Base-by-base conservation (phyloP, 75 land plant genomes). In the Cunninghamia lanceolata region DNA sequence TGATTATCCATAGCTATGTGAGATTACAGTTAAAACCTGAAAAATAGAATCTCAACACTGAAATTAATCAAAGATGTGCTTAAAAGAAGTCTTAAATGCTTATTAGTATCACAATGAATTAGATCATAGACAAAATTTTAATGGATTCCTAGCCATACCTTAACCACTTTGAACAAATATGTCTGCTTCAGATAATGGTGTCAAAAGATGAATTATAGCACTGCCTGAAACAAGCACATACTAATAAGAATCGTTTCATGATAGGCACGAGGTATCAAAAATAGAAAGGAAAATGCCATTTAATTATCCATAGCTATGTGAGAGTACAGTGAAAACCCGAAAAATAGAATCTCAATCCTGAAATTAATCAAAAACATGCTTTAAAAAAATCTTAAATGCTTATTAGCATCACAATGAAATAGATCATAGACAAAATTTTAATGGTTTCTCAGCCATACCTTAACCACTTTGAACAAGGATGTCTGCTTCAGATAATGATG, bases 1-100 rank as follows among this genome's bases (percentile, higher is more conserved):
- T 74, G 35, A 9, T 74, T 74, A 74, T 74, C 77, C 77, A 10
- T 77, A 77, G 80, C n/a, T 40, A 21, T 77, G 43, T 39, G 80
- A 39, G 25, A 39, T 38, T 25, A 63, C 53, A 50, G 15, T 50
- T 15, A 50, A 50, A 28, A 63, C 68, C 68, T 63, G 68, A 63
- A 59, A 54, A 63, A 63, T 63, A 25, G 28, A 50, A 50, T 50
- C 53, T 50, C 53, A 63, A 63, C 68, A 25, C 9, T 63, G 68
- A 63, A 21, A 63, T 19, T 56, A 56, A 56, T 19, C 19, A 19
- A 21, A 19, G 25, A 56, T 3, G 0, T 16, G 21, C 59, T 54
- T 54, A 16, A 15, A 54, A 21, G 66, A 59, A 53, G 21, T 21
- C 4, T 28, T 63, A 63, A 63, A 63, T 21, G 45, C 21, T 21